A percentile compares a stretch with the other conserved stretches of the same genome.
Evolutionary conservation across 1,284 basidiomycete genomes (phyloP).

Genomic region (Rhodotorula sp.): DNA sequence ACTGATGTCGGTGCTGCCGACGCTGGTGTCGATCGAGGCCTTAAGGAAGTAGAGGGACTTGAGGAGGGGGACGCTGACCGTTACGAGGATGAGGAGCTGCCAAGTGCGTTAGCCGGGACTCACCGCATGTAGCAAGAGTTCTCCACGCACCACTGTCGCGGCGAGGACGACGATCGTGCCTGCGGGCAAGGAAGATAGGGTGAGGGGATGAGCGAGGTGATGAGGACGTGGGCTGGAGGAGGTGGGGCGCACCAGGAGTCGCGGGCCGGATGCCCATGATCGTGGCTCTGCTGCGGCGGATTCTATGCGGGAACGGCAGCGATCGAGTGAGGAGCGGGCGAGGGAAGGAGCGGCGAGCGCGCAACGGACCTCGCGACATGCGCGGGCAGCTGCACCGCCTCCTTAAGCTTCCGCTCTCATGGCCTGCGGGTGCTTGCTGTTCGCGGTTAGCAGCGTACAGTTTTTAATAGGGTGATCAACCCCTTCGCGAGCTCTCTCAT

Average conservation of each 20-base stretch:
- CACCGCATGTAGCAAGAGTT: fast-evolving
- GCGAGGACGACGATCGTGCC: conserved; percentile 43
- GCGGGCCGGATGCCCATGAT: conserved; percentile 18
- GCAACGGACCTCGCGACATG: background rate
- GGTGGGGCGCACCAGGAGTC: conserved; percentile 12
- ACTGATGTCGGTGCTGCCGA: conserved; percentile 19
- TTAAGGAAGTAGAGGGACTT: conserved; percentile 45
- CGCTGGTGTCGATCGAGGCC: conserved; percentile 28
- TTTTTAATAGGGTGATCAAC: no score
- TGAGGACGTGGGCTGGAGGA: background rate
- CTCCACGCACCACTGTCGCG: conserved; percentile 35
- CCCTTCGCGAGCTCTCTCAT: no score
- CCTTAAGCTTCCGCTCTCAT: background rate
- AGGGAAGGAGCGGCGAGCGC: background rate
- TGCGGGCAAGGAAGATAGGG: background rate
- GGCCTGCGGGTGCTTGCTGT: no score
- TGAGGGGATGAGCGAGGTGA: background rate
- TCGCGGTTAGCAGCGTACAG: no score
- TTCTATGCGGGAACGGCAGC: background rate
- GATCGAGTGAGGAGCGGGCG: background rate
- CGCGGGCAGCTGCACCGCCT: background rate
- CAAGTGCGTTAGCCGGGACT: background rate
- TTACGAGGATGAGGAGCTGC: conserved; percentile 39
- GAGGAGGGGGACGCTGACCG: conserved; percentile 42
- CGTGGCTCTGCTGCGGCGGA: fast-evolving